phyloP scores from a whole-genome alignment of 257 asterid species.

The Ocimum tenuiflorum region DNA sequence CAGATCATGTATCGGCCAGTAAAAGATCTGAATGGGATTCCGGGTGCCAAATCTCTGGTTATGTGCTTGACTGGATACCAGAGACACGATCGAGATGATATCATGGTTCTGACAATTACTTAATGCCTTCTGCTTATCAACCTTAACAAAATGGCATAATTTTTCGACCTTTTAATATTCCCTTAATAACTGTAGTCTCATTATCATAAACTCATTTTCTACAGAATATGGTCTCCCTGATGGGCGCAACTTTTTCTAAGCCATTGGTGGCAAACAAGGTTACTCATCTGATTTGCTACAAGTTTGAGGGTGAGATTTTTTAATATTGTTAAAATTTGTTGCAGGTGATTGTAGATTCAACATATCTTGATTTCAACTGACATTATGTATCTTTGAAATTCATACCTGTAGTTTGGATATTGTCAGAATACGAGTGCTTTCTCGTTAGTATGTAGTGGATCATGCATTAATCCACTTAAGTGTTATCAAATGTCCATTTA shows the following conservation, averaged over 20 bases:
- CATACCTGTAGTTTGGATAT: neutral
- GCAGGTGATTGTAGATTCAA: neutral
- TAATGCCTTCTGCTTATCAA: conserved; percentile 14
- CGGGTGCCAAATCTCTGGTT: conserved; percentile 61
- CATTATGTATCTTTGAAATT: neutral
- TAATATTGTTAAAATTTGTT: conserved; percentile 1
- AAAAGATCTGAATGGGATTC: conserved; percentile 69
- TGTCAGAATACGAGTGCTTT: neutral
- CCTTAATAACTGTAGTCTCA: neutral
- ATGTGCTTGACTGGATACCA: conserved; percentile 89
- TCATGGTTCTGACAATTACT: conserved; percentile 52
- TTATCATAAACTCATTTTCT: conserved; percentile 17
- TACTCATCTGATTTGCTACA: conserved; percentile 96
- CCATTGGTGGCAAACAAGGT: conserved; percentile 68
- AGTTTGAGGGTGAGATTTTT: conserved; percentile 65
- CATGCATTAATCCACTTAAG: neutral
- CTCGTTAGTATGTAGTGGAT: neutral
- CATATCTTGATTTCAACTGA: neutral
- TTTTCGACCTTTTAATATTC: neutral
- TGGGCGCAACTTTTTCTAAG: conserved; percentile 89
- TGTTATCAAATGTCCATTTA: neutral
- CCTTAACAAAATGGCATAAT: neutral
- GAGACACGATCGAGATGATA: conserved; percentile 65
- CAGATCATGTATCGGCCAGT: conserved; percentile 75
- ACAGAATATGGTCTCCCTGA: conserved; percentile 81